Percentiles rank a stretch among this genome's conserved stretches.
Evolutionary conservation across 805 yeast species (phyloP).

Genomic region (Kodamaea kaohsiungensis): DNA sequence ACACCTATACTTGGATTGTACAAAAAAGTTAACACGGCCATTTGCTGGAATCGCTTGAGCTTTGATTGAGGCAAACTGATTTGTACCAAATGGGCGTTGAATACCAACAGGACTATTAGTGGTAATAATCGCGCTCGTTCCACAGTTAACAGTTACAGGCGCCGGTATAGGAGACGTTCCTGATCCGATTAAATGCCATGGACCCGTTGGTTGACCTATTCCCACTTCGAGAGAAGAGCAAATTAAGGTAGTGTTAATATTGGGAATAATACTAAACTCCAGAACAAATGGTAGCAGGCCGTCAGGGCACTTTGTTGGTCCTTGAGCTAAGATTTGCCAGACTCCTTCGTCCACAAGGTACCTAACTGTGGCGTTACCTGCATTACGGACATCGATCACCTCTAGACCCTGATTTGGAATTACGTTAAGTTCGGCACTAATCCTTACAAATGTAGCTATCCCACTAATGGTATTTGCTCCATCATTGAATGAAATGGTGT

Average conservation of each 20-base stretch:
- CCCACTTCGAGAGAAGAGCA: neutral
- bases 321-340: neutral
- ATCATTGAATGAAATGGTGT: neutral
- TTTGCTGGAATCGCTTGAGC: too few species aligned
- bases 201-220: neutral
- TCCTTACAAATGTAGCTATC: neutral
- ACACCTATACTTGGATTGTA: too few species aligned
- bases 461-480: neutral
- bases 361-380: slow-evolving; percentile 12
- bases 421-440: slow-evolving; percentile 3
- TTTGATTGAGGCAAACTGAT: too few species aligned
- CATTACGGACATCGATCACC: slow-evolving; percentile 10
- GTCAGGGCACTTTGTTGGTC: neutral
- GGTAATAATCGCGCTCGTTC: too few species aligned
- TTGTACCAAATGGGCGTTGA: too few species aligned
- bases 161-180: neutral
- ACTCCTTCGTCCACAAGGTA: neutral
- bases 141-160: too few species aligned
- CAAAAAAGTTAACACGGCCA: too few species aligned
- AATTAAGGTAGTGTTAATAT: too few species aligned
- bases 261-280: neutral
- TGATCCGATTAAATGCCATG: neutral
- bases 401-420: neutral
- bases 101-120: too few species aligned
- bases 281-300: neutral